phyloP scores from a whole-genome alignment of 345 rosid species.

The Lumnitzera racemosa region DNA sequence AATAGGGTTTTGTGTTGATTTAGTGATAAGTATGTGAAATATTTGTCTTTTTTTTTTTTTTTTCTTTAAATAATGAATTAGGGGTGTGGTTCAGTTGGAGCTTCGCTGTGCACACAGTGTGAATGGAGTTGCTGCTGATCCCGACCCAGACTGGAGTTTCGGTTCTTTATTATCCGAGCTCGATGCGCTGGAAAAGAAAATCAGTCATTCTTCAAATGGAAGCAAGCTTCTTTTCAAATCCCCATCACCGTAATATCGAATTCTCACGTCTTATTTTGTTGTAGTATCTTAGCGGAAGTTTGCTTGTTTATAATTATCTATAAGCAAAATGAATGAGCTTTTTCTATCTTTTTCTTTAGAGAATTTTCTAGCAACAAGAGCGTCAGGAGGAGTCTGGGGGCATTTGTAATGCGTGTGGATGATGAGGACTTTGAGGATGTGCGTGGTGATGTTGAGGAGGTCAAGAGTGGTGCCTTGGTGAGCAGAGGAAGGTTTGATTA shows the following conservation, averaged over 20 bases:
- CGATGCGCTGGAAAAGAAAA: conserved; percentile 53
- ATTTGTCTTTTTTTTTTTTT: not conserved
- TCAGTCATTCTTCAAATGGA: conserved; percentile 31
- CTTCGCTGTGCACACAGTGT: conserved; percentile 48
- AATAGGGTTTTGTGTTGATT: no score
- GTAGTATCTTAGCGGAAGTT: not conserved
- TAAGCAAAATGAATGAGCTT: not conserved
- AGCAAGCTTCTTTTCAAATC: conserved; percentile 38
- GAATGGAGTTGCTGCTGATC: conserved; percentile 55
- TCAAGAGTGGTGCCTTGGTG: conserved; percentile 17
- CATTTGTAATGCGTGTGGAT: conserved; percentile 52
- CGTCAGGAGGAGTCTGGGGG: conserved; percentile 23
- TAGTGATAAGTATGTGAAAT: no score
- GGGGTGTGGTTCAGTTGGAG: conserved; percentile 59
- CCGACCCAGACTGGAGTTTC: conserved; percentile 74
- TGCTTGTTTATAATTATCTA: no score
- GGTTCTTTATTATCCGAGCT: conserved; percentile 50
- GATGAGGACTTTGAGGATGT: conserved; percentile 50
- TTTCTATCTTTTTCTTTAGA: conserved; percentile 1
- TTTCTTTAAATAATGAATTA: conserved; percentile 8
- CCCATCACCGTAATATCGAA: conserved; percentile 27
- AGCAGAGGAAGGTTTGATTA: conserved; percentile 33
- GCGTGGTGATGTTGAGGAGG: conserved; percentile 31
- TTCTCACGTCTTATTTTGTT: not conserved
- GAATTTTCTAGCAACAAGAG: conserved; percentile 19